A percentile compares a stretch with the other conserved stretches of the same genome.
phyloP scores from a whole-genome alignment of 805 yeast genomes.

The Clavispora santaluciae region DNA sequence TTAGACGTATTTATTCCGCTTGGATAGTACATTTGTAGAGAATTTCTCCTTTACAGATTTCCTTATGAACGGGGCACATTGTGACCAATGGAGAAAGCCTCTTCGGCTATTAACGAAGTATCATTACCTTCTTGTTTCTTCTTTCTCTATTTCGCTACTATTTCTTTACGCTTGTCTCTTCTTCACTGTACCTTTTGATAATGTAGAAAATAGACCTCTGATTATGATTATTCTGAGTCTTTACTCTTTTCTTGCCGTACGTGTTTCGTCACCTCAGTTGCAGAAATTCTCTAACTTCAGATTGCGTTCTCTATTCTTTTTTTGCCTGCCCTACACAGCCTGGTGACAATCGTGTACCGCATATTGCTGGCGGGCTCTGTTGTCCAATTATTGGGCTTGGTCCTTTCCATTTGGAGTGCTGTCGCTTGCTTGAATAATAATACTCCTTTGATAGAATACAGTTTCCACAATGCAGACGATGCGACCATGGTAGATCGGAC shows the following conservation, averaged over 20 bases:
- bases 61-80: too few relatives aligned
- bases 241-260: conserved; percentile 14
- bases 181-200: conserved; percentile 31
- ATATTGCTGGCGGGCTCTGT: conserved; percentile 15
- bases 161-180: conserved; percentile 27
- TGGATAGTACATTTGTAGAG: too few relatives aligned
- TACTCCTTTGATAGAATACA: neutral
- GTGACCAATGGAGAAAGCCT: too few relatives aligned
- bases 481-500: too few relatives aligned
- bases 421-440: conserved; percentile 16
- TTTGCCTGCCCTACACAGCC: neutral
- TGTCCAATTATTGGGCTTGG: conserved; percentile 18
- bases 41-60: too few relatives aligned
- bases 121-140: neutral
- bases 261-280: too few relatives aligned
- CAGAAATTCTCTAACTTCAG: neutral
- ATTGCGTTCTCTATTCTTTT: neutral
- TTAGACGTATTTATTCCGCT: too few relatives aligned
- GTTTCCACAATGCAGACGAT: conserved; percentile 4
- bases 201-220: conserved; percentile 28
- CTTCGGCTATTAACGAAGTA: neutral
- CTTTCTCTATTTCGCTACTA: conserved; percentile 12
- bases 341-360: conserved; percentile 1
- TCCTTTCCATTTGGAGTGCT: conserved; percentile 14
- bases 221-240: conserved; percentile 15